phyloP scores from a whole-genome alignment of 1,139 yeast species.

The Geotrichum australiense region DNA sequence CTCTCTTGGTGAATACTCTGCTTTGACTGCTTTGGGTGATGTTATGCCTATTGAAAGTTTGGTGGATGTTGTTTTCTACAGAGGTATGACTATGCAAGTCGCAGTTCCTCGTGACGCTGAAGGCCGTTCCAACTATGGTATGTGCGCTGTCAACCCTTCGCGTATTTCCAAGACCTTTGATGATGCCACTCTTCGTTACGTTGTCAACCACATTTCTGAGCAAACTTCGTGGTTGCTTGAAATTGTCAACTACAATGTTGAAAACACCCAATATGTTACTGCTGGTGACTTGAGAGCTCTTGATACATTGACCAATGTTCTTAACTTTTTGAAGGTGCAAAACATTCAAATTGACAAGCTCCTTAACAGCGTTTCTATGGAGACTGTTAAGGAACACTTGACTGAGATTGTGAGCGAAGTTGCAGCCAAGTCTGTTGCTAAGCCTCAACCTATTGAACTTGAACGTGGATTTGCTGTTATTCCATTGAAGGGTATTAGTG shows the following conservation, averaged over 20 bases:
- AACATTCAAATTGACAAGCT: slow-evolving; percentile 89
- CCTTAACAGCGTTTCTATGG: slow-evolving; percentile 73
- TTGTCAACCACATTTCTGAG: slow-evolving; percentile 77
- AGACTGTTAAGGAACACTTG: slow-evolving; percentile 81
- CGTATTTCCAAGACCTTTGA: slow-evolving; percentile 83
- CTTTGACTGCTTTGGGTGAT: slow-evolving; percentile 92
- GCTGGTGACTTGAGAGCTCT: slow-evolving; percentile 97
- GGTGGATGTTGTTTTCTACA: slow-evolving; percentile 96
- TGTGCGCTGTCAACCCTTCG: slow-evolving; percentile 97
- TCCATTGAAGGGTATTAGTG: slow-evolving; percentile 96
- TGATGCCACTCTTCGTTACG: slow-evolving; percentile 91
- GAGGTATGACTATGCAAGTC: slow-evolving; percentile 99
- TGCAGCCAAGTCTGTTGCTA: slow-evolving; percentile 67
- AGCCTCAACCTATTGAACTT: slow-evolving; percentile 93
- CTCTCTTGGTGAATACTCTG: slow-evolving; percentile 98
- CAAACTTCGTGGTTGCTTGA: slow-evolving; percentile 92
- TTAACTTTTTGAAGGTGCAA: slow-evolving; percentile 86
- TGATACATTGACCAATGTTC: slow-evolving; percentile 86
- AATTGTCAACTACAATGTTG: slow-evolving; percentile 97
- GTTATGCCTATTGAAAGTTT: slow-evolving; percentile 98
- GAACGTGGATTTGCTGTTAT: slow-evolving; percentile 98
- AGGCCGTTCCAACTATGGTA: slow-evolving; percentile 98
- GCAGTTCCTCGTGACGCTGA: slow-evolving; percentile 94
- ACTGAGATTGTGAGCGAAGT: slow-evolving; percentile 83
- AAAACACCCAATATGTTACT: slow-evolving; percentile 95